These are phyloP conservation scores for Botrytis byssoidea DNA, from an alignment of 2,329 filamentous ascomycete genomes.

Conservation along the genomic window DNA sequence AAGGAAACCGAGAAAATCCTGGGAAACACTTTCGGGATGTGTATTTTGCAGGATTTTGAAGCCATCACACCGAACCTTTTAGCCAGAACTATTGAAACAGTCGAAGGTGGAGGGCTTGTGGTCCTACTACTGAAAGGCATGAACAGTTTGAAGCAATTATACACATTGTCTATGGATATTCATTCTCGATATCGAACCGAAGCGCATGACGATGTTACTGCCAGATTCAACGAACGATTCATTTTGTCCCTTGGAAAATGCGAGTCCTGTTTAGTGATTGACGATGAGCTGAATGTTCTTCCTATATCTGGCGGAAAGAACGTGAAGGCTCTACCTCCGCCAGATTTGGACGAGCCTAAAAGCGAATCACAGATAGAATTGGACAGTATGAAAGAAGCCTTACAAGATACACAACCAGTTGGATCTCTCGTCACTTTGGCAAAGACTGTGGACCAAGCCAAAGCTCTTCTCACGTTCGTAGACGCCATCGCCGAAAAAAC, in stretches of 20 bases:
- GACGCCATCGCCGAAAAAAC: conserved; percentile 97
- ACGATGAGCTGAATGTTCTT: conserved; percentile 95
- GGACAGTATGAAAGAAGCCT: conserved; percentile 79
- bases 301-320: conserved; percentile 95
- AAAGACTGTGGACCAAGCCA: conserved; percentile 91
- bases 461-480: conserved; percentile 93
- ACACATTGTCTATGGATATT: conserved; percentile 96
- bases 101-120: conserved; percentile 92
- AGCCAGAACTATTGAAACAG: conserved; percentile 92
- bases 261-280: conserved; percentile 89
- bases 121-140: conserved; percentile 91
- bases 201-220: conserved; percentile 90
- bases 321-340: conserved; percentile 77
- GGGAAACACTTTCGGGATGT: conserved; percentile 98
- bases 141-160: conserved; percentile 94
- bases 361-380: conserved; percentile 73
- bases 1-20: conserved; percentile 99
- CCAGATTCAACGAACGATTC: conserved; percentile 96
- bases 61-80: conserved; percentile 96
- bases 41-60: conserved; percentile 96
- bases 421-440: conserved; percentile 81
- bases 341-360: conserved; percentile 70
- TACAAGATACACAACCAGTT: conserved; percentile 82
- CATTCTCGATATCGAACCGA: conserved; percentile 96
- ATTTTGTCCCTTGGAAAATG: conserved; percentile 94